Percentiles rank a stretch among this genome's conserved stretches.
phyloP scores from a whole-genome alignment of 306 rosid genomes.

The Quercus cerris region DNA sequence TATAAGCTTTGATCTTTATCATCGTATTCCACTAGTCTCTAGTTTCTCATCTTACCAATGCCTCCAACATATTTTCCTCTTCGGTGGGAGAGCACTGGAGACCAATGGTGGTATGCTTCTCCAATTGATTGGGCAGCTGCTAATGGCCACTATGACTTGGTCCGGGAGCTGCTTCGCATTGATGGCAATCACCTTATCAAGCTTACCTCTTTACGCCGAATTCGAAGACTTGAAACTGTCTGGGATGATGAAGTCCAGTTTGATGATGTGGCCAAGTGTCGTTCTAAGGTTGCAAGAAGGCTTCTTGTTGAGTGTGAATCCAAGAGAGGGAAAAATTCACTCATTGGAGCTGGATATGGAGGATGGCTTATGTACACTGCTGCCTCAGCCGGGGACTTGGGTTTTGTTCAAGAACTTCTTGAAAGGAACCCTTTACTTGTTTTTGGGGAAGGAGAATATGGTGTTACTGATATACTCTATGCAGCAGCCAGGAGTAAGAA shows the following conservation, averaged over 20 bases:
- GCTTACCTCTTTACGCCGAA: slow-evolving; percentile 87
- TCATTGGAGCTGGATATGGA: slow-evolving; percentile 79
- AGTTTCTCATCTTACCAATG: slow-evolving; percentile 45
- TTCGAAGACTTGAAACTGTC: slow-evolving; percentile 84
- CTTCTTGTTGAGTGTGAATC: slow-evolving; percentile 69
- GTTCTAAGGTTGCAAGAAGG: slow-evolving; percentile 64
- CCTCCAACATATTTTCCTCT: slow-evolving; percentile 87
- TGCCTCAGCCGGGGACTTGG: slow-evolving; percentile 86
- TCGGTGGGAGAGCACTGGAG: slow-evolving; percentile 99
- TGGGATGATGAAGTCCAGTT: slow-evolving; percentile 92
- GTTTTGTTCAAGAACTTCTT: slow-evolving; percentile 55
- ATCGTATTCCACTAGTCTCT: background rate
- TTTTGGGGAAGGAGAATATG: slow-evolving; percentile 76
- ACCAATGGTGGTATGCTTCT: slow-evolving; percentile 99
- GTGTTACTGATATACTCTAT: slow-evolving; percentile 67
- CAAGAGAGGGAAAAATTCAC: slow-evolving; percentile 59
- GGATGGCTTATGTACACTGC: slow-evolving; percentile 99
- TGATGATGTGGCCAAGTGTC: slow-evolving; percentile 71
- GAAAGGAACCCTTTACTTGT: slow-evolving; percentile 60
- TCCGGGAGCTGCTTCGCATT: slow-evolving; percentile 70
- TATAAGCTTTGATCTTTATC: background rate
- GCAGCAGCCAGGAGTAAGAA: slow-evolving; percentile 68
- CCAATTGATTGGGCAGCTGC: slow-evolving; percentile 99
- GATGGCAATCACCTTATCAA: slow-evolving; percentile 92
- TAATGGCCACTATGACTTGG: slow-evolving; percentile 91